Evolutionary conservation across 2,329 filamentous ascomycete genomes (phyloP).

Genomic region (Verticillium tricorpus): DNA sequence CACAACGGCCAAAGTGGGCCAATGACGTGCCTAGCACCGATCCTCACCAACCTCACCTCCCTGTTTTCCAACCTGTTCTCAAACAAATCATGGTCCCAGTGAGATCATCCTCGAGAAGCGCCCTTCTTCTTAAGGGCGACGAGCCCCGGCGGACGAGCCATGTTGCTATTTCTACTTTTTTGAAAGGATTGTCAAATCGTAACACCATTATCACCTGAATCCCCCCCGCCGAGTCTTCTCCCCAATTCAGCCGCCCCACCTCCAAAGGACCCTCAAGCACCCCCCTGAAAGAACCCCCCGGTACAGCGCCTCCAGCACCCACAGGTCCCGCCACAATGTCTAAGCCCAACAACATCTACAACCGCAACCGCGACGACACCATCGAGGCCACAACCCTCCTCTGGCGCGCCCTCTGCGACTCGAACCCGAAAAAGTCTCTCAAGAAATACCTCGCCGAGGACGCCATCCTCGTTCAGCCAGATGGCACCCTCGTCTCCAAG

Average conservation of each 20-base stretch:
- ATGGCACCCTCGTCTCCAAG: slow-evolving; percentile 27
- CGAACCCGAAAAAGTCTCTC: slow-evolving; percentile 22
- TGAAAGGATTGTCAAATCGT: not conserved
- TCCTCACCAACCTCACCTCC: not conserved
- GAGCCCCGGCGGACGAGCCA: not conserved
- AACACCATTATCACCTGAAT: not conserved
- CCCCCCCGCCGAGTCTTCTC: not conserved
- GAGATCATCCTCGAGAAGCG: not conserved
- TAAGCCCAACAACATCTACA: slow-evolving; percentile 17
- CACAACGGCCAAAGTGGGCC: not conserved
- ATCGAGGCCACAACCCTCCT: slow-evolving; percentile 28
- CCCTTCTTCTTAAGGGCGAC: not conserved
- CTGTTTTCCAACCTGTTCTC: not conserved
- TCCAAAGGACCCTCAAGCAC: not conserved
- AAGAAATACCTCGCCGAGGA: slow-evolving; percentile 29
- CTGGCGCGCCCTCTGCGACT: slow-evolving; percentile 27
- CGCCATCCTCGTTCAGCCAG: slow-evolving; percentile 25
- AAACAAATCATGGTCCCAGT: not conserved
- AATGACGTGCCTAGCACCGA: not conserved
- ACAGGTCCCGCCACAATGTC: not conserved
- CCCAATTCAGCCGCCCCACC: not conserved
- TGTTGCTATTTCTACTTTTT: not conserved
- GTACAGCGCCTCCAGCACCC: not conserved
- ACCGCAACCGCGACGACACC: slow-evolving; percentile 29
- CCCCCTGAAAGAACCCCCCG: not conserved